Evolutionary conservation across 768 basidiomycete genomes (phyloP), one percentile per base, ranked within the genome.

Genomic region (Xerocomellus intermedius): DNA sequence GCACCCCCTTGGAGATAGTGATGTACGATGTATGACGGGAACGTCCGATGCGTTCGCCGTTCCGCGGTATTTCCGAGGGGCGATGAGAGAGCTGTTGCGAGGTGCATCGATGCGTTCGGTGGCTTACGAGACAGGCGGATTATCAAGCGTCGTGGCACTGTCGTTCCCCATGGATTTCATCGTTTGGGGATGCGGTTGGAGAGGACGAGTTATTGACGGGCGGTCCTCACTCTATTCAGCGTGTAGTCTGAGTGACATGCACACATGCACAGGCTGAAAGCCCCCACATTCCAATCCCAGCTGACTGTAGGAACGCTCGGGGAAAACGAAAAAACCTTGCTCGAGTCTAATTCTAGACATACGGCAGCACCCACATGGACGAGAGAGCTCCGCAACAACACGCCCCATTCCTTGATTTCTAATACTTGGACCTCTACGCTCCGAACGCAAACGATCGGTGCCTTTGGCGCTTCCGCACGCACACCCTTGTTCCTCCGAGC

Each of bases 41-140:
- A 55, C 52, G 21, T 55, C 52, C 52, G 56, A 57, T 38, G 42
- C 17, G 7, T 39, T 56, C 53, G 53, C 42, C 46, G 4, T 43
- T 48, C 56, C 53, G 56, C 46, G 36, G 56, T 10, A 22, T 55
- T 26, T 37, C 28, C 55, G 32, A 46, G 45, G 13, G 13, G 19
- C 19, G n/a, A 19, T 5, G 38, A 12, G 30, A 16, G 30, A 19
- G n/a, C 24, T 19, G 42, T 45, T 45, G 24, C 50, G 41, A 19
- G 24, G 39, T 33, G 5, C n/a, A 14, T 24, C 32, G 32, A 30
- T 24, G 12, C 12, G 17, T 35, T 36, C 33, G 17, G n/a, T 21
- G 33, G 43, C 39, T 35, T 24, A 22, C 39, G 21, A 42, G n/a
- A 26, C 39, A 9, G 28, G 30, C 26, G 35, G 14, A 22, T 14